Conservation (phyloP, 164 flowering plant genomes). For the Macadamia tetraphylla region DNA sequence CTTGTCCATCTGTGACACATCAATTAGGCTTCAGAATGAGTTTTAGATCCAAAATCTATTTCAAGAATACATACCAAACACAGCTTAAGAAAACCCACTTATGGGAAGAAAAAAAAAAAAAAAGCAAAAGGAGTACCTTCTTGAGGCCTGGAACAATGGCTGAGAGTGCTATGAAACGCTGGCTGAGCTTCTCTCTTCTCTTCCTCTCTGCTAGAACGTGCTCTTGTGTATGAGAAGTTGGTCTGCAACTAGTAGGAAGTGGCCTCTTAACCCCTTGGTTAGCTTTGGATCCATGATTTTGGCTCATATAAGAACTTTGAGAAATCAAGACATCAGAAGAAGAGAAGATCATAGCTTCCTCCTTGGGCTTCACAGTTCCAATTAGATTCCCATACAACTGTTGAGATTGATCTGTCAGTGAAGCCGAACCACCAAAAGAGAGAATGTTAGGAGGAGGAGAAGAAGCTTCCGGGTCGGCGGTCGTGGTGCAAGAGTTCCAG, state of each 20-base stretch:
- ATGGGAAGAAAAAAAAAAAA: neutral
- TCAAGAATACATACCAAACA: too few species aligned
- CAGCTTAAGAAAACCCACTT: too few species aligned
- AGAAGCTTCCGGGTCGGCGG: slow-evolving; percentile 21
- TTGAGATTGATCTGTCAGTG: neutral
- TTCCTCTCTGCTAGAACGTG: slow-evolving; percentile 53
- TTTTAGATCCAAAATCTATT: too few species aligned
- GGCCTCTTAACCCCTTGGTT: slow-evolving; percentile 8
- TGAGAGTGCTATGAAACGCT: slow-evolving; percentile 47
- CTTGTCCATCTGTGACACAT: slow-evolving; percentile 65
- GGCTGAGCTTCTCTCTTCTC: slow-evolving; percentile 53
- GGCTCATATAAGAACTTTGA: neutral
- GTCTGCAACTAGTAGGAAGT: neutral
- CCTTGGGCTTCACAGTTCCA: neutral
- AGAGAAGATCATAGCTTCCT: neutral
- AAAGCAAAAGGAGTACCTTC: slow-evolving; percentile 30
- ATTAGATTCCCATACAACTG: neutral
- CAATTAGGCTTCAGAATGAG: too few species aligned
- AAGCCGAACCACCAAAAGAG: slow-evolving; percentile 23
- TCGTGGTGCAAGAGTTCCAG: slow-evolving; percentile 36
- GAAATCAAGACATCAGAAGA: neutral
- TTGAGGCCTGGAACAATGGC: slow-evolving; percentile 47
- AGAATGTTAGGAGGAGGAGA: slow-evolving; percentile 23
- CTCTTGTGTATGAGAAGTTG: slow-evolving; percentile 32
- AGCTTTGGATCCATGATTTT: neutral